phyloP scores from a whole-genome alignment of 176 grass and related monocot genomes.

The Saccharum spontaneum region DNA sequence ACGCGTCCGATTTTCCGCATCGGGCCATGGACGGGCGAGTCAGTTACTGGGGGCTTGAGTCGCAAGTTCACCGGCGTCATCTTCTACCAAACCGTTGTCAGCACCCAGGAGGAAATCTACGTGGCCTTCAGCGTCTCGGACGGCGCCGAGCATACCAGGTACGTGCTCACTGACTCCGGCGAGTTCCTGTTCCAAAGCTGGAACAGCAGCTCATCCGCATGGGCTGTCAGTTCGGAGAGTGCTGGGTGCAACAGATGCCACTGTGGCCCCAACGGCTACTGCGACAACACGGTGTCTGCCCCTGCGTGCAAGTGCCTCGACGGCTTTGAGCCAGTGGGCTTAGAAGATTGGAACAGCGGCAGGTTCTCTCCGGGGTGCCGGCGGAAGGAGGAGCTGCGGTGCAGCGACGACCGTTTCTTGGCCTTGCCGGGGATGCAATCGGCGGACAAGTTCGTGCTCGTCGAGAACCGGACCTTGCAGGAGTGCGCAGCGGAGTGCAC shows the following conservation, averaged over 20 bases:
- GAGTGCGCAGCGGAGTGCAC: slow-evolving; percentile 32
- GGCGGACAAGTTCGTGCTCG: slow-evolving; percentile 27
- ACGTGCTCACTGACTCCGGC: slow-evolving; percentile 22
- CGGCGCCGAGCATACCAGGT: background rate
- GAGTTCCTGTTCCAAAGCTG: background rate
- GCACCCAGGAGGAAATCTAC: background rate
- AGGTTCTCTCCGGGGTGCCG: slow-evolving; percentile 32
- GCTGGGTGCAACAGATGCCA: background rate
- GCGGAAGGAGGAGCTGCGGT: slow-evolving; percentile 13
- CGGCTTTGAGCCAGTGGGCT: slow-evolving; percentile 24
- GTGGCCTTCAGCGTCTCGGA: background rate
- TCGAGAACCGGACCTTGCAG: slow-evolving; percentile 16
- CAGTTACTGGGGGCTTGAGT: background rate
- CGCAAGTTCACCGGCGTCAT: background rate
- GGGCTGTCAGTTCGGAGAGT: background rate
- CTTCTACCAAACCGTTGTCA: background rate
- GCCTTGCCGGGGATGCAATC: slow-evolving; percentile 28
- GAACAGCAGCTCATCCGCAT: background rate
- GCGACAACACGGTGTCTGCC: slow-evolving; percentile 1
- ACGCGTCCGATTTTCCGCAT: background rate
- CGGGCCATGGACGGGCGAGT: slow-evolving; percentile 30
- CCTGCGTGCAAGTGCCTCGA: slow-evolving; percentile 32
- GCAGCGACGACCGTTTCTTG: slow-evolving; percentile 17
- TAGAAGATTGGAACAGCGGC: background rate
- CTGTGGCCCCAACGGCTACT: slow-evolving; percentile 42